Evolutionary conservation across 2,329 filamentous ascomycete species (phyloP).

Genomic region (Fusarium paranaense): DNA sequence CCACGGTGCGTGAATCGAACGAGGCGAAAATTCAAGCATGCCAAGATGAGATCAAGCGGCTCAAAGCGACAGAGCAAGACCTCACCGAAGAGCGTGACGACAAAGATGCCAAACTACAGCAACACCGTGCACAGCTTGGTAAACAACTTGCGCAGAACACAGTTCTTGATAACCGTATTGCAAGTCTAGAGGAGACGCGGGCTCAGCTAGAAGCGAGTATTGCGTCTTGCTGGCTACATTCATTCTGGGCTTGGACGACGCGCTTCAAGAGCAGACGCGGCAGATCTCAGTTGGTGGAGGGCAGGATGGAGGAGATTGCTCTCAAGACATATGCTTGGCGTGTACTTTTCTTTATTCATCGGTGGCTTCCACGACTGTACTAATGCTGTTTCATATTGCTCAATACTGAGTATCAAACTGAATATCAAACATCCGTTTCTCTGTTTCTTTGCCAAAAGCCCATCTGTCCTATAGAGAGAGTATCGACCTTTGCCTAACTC

Average conservation of each 20-base stretch:
- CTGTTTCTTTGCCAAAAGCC: not conserved
- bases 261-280: not conserved
- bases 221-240: conserved; percentile 1
- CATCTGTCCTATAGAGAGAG: not conserved
- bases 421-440: not conserved
- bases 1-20: not conserved
- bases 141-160: not conserved
- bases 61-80: not conserved
- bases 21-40: not conserved
- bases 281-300: not conserved
- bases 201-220: not conserved
- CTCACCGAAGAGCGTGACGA: not conserved
- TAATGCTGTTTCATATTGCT: not conserved
- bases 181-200: not conserved
- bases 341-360: not conserved
- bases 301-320: not conserved
- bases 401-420: not conserved
- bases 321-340: not conserved
- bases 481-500: not conserved
- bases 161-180: not conserved
- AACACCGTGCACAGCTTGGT: not conserved
- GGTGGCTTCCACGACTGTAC: not conserved
- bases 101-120: not conserved
- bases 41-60: not conserved
- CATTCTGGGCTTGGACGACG: too few relatives aligned